phyloP scores from a whole-genome alignment of 495 filamentous ascomycete species.

The Aspergillus funiculosus region DNA sequence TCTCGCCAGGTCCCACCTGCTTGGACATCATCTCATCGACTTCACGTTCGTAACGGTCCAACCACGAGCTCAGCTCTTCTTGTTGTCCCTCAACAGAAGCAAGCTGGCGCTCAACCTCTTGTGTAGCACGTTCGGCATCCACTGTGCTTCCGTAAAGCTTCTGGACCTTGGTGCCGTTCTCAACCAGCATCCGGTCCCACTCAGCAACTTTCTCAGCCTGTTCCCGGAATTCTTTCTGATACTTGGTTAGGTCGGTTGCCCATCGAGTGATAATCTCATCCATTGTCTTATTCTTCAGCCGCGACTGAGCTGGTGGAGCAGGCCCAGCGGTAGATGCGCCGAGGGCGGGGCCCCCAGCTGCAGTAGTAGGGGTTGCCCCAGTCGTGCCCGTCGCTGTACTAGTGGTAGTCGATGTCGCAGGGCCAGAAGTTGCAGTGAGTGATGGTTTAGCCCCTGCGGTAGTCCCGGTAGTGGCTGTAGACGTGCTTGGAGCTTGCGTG shows the following conservation, averaged over 20 bases:
- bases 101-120: constrained; percentile 87
- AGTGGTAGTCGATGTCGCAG: constrained; percentile 21
- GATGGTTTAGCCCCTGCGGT: constrained; percentile 15
- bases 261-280: constrained; percentile 98
- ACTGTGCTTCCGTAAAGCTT: constrained; percentile 81
- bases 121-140: constrained; percentile 83
- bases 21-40: constrained; percentile 79
- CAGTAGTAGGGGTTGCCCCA: constrained; percentile 18
- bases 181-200: constrained; percentile 89
- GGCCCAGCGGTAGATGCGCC: constrained; percentile 73
- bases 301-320: constrained; percentile 68
- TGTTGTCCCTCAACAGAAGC: constrained; percentile 84
- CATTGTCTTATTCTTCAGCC: constrained; percentile 97
- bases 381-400: constrained; percentile 21
- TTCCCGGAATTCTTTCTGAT: constrained; percentile 88
- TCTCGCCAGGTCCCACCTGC: constrained; percentile 60
- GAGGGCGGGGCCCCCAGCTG: constrained; percentile 37
- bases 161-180: constrained; percentile 87
- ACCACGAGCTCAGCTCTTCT: constrained; percentile 73
- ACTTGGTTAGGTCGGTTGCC: constrained; percentile 90
- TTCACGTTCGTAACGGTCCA: constrained; percentile 85
- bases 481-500: constrained; percentile 11
- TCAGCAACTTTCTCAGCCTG: constrained; percentile 79
- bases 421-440: constrained; percentile 9
- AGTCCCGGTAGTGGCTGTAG: constrained; percentile 19